Percentiles rank a stretch among this genome's conserved stretches.
Conservation (phyloP, 371 early-diverging fungal species). For the Apophysomyces elegans region DNA sequence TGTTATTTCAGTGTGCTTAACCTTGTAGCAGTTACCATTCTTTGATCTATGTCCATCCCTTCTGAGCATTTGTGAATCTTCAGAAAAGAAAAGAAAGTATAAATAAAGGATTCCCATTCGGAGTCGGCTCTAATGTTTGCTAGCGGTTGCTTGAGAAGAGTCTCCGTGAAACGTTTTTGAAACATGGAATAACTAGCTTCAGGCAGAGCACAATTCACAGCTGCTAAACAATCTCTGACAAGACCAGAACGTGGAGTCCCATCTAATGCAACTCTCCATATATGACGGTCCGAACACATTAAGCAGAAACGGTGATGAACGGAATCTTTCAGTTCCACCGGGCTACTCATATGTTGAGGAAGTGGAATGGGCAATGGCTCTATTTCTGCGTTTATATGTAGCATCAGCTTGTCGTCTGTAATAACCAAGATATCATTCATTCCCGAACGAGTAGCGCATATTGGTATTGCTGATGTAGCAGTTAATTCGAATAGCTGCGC, state of each 20-base stretch:
- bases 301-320: slow-evolving; percentile 5
- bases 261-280: background rate
- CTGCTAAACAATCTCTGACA: slow-evolving; percentile 12
- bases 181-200: background rate
- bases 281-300: background rate
- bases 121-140: background rate
- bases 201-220: slow-evolving; percentile 9
- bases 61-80: slow-evolving; percentile 16
- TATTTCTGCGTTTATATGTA: background rate
- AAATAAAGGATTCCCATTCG: slow-evolving; percentile 65
- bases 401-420: background rate
- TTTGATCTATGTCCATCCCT: background rate
- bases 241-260: background rate
- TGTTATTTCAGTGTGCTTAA: too few species aligned
- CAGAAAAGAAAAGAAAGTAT: slow-evolving; percentile 56
- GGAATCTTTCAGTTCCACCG: slow-evolving; percentile 7
- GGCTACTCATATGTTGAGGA: background rate
- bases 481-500: slow-evolving; percentile 13
- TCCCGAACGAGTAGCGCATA: slow-evolving; percentile 4
- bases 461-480: slow-evolving; percentile 17
- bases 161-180: background rate
- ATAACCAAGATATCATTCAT: slow-evolving; percentile 4
- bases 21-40: background rate
- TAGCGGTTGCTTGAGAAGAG: background rate
- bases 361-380: background rate